These are phyloP conservation scores for Teunomyces pallodes DNA, from an alignment of 805 yeast species.

Conservation along the genomic window DNA sequence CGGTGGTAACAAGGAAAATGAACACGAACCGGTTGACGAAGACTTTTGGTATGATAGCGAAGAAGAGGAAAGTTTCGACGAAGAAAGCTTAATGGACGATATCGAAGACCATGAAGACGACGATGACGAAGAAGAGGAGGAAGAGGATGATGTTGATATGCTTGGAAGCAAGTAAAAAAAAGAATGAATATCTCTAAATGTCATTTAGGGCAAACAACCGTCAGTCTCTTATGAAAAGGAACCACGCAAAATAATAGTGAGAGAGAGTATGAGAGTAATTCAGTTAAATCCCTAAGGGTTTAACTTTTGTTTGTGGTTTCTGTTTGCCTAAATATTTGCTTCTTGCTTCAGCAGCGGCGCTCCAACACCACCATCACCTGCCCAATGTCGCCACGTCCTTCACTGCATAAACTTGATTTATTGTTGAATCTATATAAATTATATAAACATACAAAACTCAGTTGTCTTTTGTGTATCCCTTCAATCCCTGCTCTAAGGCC, in stretches of 20 bases:
- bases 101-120: constrained; percentile 52
- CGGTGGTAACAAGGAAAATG: constrained; percentile 38
- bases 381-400: background rate
- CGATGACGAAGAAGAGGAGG: constrained; percentile 61
- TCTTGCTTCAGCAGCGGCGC: too few relatives aligned
- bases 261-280: background rate
- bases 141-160: constrained; percentile 35
- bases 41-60: constrained; percentile 77
- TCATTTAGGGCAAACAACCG: too few relatives aligned
- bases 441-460: background rate
- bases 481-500: constrained; percentile 32
- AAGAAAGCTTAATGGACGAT: constrained; percentile 47
- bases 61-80: constrained; percentile 45
- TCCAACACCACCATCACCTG: too few relatives aligned
- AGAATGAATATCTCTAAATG: background rate
- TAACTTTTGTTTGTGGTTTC: constrained; percentile 55
- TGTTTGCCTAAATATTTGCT: background rate
- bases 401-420: background rate
- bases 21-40: constrained; percentile 66
- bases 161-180: constrained; percentile 6
- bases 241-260: background rate
- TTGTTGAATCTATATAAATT: background rate
- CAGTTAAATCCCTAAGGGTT: background rate
- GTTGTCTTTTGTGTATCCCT: constrained; percentile 22
- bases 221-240: background rate